These are phyloP conservation scores for Pisolithus sp. DNA, from an alignment of 768 basidiomycete species.

Conservation along the genomic window DNA sequence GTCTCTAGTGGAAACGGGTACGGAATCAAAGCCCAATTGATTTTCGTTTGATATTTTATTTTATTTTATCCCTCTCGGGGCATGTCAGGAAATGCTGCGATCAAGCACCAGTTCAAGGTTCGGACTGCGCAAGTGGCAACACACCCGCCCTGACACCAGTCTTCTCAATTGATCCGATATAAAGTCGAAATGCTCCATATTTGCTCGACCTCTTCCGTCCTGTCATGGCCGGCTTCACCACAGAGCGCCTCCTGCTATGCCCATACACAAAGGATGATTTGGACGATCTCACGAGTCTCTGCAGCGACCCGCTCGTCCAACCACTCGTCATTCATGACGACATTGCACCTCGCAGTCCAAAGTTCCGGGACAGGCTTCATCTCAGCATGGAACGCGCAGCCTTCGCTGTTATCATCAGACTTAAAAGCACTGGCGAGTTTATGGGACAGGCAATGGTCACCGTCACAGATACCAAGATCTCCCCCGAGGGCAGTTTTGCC, in stretches of 20 bases:
- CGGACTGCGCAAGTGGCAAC: no score
- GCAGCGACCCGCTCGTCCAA: constrained; percentile 26
- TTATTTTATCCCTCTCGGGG: no score
- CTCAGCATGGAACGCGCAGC: constrained; percentile 19
- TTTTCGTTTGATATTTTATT: no score
- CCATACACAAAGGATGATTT: constrained; percentile 28
- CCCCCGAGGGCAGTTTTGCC: constrained; percentile 26
- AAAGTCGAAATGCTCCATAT: neutral
- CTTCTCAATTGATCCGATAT: no score
- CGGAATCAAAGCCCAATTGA: no score
- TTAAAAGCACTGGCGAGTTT: constrained; percentile 24
- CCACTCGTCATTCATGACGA: constrained; percentile 12
- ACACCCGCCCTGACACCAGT: no score
- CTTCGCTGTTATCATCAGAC: constrained; percentile 24
- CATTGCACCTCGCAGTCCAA: constrained; percentile 8
- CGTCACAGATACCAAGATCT: constrained; percentile 19
- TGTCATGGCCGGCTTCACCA: constrained; percentile 20
- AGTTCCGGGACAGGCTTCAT: constrained; percentile 15
- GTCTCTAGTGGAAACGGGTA: no score
- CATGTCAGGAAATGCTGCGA: no score
- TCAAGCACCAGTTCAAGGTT: no score
- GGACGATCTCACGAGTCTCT: constrained; percentile 22
- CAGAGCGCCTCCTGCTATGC: constrained; percentile 29
- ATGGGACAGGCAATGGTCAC: constrained; percentile 27
- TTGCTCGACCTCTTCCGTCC: neutral